phyloP scores from a whole-genome alignment of 2,329 filamentous ascomycete genomes.

The Geosmithia putterillii region DNA sequence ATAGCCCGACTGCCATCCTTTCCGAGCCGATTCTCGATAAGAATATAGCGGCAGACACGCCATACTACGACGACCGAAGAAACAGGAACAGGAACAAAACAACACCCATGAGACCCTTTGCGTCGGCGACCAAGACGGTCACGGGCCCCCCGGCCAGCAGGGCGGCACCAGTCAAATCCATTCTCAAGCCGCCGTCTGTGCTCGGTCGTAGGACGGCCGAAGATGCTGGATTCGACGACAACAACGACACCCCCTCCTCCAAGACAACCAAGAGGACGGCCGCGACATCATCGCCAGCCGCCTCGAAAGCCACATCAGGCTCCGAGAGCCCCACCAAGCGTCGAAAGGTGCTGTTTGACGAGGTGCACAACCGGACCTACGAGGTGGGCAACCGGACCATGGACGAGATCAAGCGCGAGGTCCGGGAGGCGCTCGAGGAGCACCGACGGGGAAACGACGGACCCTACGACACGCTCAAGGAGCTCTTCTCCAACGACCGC shows the following conservation, averaged over 20 bases:
- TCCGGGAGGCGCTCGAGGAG: constrained; percentile 41
- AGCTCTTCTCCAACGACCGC: constrained; percentile 40
- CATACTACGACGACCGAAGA: background rate
- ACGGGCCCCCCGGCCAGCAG: constrained; percentile 18
- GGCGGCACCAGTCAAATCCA: constrained; percentile 36
- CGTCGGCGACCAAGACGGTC: constrained; percentile 18
- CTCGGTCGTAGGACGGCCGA: constrained; percentile 31
- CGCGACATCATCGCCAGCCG: constrained; percentile 3
- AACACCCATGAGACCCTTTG: constrained; percentile 16
- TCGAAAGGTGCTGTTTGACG: constrained; percentile 46
- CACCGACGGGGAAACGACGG: constrained; percentile 45
- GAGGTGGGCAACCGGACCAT: constrained; percentile 40
- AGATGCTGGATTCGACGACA: constrained; percentile 28
- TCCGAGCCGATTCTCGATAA: background rate
- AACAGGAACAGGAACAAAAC: background rate
- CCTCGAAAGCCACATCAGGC: constrained; percentile 34
- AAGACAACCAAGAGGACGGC: background rate
- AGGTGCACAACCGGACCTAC: constrained; percentile 43
- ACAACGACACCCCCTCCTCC: too few relatives aligned
- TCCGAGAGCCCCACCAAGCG: constrained; percentile 36
- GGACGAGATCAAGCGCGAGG: constrained; percentile 42
- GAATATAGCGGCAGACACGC: background rate
- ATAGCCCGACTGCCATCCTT: constrained; percentile 2
- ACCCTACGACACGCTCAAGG: constrained; percentile 48
- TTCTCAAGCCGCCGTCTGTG: constrained; percentile 34